Percentiles rank a stretch among this genome's conserved stretches.
phyloP scores from a whole-genome alignment of 768 basidiomycete species.

The Polyporus arcularius region DNA sequence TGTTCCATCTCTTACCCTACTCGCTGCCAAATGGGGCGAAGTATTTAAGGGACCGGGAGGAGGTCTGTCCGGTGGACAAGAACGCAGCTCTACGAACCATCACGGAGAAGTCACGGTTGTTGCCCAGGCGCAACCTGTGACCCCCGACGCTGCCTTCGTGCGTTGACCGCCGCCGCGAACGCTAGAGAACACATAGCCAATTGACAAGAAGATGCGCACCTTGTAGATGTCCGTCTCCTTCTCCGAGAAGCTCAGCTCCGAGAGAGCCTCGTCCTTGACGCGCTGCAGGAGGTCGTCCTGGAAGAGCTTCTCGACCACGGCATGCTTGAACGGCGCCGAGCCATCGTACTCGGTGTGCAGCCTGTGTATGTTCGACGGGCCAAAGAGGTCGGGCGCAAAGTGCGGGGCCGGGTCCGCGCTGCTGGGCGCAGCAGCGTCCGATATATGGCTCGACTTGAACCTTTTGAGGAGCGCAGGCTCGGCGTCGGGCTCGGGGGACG shows the following conservation, averaged over 20 bases:
- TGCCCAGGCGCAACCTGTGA: too few relatives aligned
- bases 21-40: too few relatives aligned
- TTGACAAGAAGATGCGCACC: conserved; percentile 42
- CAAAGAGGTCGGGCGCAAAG: conserved; percentile 60
- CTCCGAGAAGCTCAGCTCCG: conserved; percentile 79
- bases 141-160: too few relatives aligned
- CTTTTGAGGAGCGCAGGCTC: conserved; percentile 41
- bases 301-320: conserved; percentile 78
- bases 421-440: conserved; percentile 20
- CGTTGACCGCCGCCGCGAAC: too few relatives aligned
- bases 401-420: conserved; percentile 28
- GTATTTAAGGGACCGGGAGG: too few relatives aligned
- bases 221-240: conserved; percentile 99
- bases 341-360: conserved; percentile 57
- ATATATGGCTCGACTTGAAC: conserved; percentile 39
- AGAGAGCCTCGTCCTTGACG: conserved; percentile 83
- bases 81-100: too few relatives aligned
- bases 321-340: conserved; percentile 79
- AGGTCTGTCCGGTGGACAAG: too few relatives aligned
- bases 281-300: conserved; percentile 77
- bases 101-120: too few relatives aligned
- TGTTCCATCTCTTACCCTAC: too few relatives aligned
- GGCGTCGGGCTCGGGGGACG: conserved; percentile 25
- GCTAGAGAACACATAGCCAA: not conserved
- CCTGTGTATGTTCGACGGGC: conserved; percentile 53